These are phyloP conservation scores for Nicotiana attenuata DNA, from an alignment of 257 asterid genomes.

Conservation along the genomic window DNA sequence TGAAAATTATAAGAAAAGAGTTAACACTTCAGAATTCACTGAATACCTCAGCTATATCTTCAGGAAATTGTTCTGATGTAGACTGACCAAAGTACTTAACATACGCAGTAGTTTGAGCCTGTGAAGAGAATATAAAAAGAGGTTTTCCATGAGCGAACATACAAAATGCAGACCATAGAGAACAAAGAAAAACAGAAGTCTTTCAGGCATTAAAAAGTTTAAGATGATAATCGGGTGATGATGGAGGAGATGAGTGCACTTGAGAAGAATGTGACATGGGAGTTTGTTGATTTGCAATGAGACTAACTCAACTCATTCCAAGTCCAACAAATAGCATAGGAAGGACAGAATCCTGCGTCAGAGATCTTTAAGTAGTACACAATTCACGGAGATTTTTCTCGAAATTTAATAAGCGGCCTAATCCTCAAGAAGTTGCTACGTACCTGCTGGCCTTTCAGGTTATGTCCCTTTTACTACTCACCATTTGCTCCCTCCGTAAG, in stretches of 20 bases:
- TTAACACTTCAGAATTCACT: constrained; percentile 1
- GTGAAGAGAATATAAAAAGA: neutral
- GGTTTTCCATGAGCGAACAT: neutral
- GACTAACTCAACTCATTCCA: neutral
- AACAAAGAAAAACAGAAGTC: neutral
- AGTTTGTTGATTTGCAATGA: neutral
- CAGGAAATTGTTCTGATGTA: constrained; percentile 95
- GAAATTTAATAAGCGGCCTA: neutral
- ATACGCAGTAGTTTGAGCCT: constrained; percentile 90
- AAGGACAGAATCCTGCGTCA: neutral
- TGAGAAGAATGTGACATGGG: too few relatives aligned
- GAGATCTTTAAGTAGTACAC: neutral
- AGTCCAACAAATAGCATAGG: neutral
- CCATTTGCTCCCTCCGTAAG: neutral
- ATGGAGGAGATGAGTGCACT: too few relatives aligned
- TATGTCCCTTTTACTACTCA: neutral
- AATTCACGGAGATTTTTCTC: neutral
- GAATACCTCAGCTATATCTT: constrained; percentile 91
- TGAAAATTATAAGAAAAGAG: neutral
- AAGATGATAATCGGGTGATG: neutral
- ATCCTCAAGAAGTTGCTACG: neutral
- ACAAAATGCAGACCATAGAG: neutral
- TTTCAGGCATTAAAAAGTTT: neutral
- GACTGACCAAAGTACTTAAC: constrained; percentile 94
- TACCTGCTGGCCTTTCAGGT: neutral